A percentile compares a stretch with the other conserved stretches of the same genome.
Conservation (phyloP, 495 filamentous ascomycete species). For the Aspergillus bridgeri region DNA sequence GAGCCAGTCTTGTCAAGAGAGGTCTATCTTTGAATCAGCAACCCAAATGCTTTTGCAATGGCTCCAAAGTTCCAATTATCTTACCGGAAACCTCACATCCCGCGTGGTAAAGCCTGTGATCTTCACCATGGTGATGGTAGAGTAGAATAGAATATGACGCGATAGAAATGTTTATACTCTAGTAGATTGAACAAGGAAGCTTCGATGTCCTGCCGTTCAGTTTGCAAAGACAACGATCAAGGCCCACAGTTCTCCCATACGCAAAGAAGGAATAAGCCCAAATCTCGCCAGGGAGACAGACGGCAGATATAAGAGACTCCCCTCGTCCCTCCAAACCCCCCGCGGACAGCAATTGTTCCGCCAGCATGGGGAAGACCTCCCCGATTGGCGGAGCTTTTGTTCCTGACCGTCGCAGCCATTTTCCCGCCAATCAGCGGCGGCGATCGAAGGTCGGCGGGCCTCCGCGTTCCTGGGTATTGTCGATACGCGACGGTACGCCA, state of each 20-base stretch:
- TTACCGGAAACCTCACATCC: slow-evolving; percentile 85
- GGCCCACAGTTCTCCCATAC: neutral
- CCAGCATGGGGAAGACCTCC: neutral
- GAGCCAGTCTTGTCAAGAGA: slow-evolving; percentile 93
- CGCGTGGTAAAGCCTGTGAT: slow-evolving; percentile 77
- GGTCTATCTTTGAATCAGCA: slow-evolving; percentile 48
- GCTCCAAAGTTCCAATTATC: slow-evolving; percentile 5
- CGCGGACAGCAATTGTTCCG: neutral
- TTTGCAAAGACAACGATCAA: neutral
- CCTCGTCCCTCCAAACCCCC: slow-evolving; percentile 8
- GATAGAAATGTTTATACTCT: neutral
- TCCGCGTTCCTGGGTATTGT: slow-evolving; percentile 19
- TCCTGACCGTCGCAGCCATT: slow-evolving; percentile 15
- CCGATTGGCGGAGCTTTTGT: slow-evolving; percentile 32
- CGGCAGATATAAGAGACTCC: slow-evolving; percentile 10
- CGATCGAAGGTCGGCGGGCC: slow-evolving; percentile 21
- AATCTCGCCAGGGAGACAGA: neutral
- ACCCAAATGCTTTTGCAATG: neutral
- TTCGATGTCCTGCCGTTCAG: neutral
- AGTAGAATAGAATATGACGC: neutral
- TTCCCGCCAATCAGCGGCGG: slow-evolving; percentile 30
- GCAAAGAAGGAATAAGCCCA: neutral
- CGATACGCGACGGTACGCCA: slow-evolving; percentile 3
- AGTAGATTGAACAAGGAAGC: slow-evolving; percentile 1
- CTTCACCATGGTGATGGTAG: slow-evolving; percentile 56